Evolutionary conservation across 805 yeast species (phyloP).

Genomic region (Candida ipomoeae): DNA sequence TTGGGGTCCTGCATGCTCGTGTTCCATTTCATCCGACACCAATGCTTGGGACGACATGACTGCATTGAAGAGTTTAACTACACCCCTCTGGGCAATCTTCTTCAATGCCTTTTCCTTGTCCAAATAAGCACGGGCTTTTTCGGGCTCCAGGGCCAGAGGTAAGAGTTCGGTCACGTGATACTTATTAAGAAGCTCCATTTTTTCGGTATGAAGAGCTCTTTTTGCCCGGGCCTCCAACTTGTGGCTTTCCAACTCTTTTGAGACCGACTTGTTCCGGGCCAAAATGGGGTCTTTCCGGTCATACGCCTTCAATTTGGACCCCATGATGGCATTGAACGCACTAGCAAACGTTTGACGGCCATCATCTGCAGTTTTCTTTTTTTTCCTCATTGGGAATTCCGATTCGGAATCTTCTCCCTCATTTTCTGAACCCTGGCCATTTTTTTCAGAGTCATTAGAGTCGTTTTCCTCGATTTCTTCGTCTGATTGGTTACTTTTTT

Average conservation of each 20-base stretch:
- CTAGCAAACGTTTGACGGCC: constrained; percentile 75
- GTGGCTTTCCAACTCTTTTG: constrained; percentile 72
- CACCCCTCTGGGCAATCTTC: constrained; percentile 86
- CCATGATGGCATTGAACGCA: constrained; percentile 80
- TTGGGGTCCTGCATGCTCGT: constrained; percentile 41
- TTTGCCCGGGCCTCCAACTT: constrained; percentile 83
- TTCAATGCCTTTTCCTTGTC: constrained; percentile 68
- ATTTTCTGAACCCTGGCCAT: constrained; percentile 18
- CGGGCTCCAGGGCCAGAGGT: constrained; percentile 56
- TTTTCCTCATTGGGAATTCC: constrained; percentile 46
- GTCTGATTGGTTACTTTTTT: not conserved
- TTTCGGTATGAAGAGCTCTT: constrained; percentile 64
- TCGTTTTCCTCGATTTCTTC: constrained; percentile 5
- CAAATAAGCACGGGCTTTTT: constrained; percentile 51
- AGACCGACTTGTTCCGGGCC: constrained; percentile 70
- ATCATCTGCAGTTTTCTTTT: constrained; percentile 55
- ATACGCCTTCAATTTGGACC: constrained; percentile 83
- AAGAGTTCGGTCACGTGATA: constrained; percentile 65
- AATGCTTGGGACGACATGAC: constrained; percentile 71
- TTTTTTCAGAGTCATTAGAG: constrained; percentile 13
- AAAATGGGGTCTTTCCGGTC: constrained; percentile 86
- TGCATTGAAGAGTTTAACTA: constrained; percentile 78
- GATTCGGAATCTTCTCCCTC: constrained; percentile 12
- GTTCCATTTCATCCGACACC: constrained; percentile 48
- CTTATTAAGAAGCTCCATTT: constrained; percentile 60